These are phyloP conservation scores for Rosa multiflora DNA, from an alignment of 306 rosid genomes.

Conservation along the genomic window DNA sequence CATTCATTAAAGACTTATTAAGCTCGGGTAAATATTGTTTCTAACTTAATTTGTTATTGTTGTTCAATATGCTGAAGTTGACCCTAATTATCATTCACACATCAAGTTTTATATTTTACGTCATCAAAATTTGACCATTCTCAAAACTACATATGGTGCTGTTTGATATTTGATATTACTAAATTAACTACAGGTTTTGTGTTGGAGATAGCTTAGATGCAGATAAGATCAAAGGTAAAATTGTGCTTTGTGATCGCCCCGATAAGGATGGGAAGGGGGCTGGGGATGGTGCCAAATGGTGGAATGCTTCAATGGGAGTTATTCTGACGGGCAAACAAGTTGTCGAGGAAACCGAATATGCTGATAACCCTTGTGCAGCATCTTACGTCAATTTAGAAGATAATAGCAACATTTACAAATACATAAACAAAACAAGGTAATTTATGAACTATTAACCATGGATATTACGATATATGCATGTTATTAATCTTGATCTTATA, in stretches of 20 bases:
- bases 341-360: not conserved
- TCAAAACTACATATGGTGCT: not conserved
- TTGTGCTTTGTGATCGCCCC: conserved; percentile 37
- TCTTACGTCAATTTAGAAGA: not conserved
- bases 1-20: too few species aligned
- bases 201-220: not conserved
- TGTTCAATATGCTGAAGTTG: too few species aligned
- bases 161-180: not conserved
- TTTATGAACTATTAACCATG: too few species aligned
- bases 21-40: too few species aligned
- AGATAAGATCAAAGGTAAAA: conserved; percentile 37
- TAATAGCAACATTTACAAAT: not conserved
- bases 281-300: not conserved
- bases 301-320: conserved; percentile 36
- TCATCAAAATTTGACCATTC: too few species aligned
- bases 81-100: too few species aligned
- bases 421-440: conserved; percentile 33
- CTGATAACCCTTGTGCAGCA: too few species aligned
- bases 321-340: not conserved
- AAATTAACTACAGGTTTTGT: conserved; percentile 25
- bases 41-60: too few species aligned
- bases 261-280: too few species aligned
- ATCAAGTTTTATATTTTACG: too few species aligned
- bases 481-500: not conserved
- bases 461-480: not conserved